Conservation (phyloP, 805 yeast species). For the Cyberlindnera maclurae region DNA sequence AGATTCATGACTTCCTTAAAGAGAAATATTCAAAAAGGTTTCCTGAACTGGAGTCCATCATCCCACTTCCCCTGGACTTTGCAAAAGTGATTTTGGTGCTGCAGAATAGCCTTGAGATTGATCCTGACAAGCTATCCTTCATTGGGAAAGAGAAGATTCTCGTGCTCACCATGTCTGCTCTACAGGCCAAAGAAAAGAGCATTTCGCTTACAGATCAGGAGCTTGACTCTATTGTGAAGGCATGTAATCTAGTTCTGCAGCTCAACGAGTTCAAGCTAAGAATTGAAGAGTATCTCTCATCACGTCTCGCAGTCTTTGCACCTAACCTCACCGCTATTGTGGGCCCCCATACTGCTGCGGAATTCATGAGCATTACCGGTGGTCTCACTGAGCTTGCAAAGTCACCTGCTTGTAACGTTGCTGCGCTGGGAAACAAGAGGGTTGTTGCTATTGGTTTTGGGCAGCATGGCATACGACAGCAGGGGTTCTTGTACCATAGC, state of each 20-base stretch:
- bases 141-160: slow-evolving; percentile 60
- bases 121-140: slow-evolving; percentile 23
- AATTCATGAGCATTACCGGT: slow-evolving; percentile 60
- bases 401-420: slow-evolving; percentile 78
- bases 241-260: slow-evolving; percentile 41
- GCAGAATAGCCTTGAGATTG: slow-evolving; percentile 38
- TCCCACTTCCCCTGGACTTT: slow-evolving; percentile 57
- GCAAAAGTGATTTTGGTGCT: slow-evolving; percentile 44
- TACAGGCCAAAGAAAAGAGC: slow-evolving; percentile 34
- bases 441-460: slow-evolving; percentile 34
- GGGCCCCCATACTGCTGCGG: slow-evolving; percentile 68
- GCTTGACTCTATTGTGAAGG: slow-evolving; percentile 31
- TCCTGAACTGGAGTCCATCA: slow-evolving; percentile 61
- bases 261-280: slow-evolving; percentile 36
- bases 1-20: slow-evolving; percentile 42
- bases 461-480: slow-evolving; percentile 43
- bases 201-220: slow-evolving; percentile 26
- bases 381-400: slow-evolving; percentile 58
- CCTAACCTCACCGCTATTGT: slow-evolving; percentile 75
- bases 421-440: slow-evolving; percentile 62
- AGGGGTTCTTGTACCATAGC: slow-evolving; percentile 61
- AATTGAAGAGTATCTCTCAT: slow-evolving; percentile 49
- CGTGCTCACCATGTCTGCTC: slow-evolving; percentile 69
- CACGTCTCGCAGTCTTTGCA: slow-evolving; percentile 52
- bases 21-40: slow-evolving; percentile 53